Percentiles rank a stretch among this genome's conserved stretches.
Evolutionary conservation across 345 rosid genomes (phyloP).

Genomic region (Anastatica hierochuntica): DNA sequence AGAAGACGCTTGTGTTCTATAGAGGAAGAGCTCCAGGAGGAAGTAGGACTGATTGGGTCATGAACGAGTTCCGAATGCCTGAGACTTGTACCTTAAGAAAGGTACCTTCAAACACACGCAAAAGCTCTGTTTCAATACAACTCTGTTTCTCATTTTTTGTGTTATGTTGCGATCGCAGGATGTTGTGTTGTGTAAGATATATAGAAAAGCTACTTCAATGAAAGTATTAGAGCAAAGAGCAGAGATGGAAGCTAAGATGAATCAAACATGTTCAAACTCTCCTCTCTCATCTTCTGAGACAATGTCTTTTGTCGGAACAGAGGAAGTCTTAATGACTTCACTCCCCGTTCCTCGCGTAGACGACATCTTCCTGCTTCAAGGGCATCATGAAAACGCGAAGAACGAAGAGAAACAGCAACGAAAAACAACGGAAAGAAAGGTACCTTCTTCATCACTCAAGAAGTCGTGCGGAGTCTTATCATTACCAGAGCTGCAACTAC

Average conservation of each 20-base stretch:
- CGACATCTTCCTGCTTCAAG: slow-evolving; percentile 7
- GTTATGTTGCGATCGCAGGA: slow-evolving; percentile 36
- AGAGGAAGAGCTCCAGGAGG: slow-evolving; percentile 85
- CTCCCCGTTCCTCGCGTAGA: slow-evolving; percentile 12
- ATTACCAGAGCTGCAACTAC: slow-evolving; percentile 61
- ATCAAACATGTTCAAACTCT: slow-evolving; percentile 32
- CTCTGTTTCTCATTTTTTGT: slow-evolving; percentile 3
- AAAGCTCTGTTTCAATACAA: background rate
- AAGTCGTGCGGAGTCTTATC: slow-evolving; percentile 39
- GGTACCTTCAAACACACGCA: slow-evolving; percentile 28
- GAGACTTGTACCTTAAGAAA: slow-evolving; percentile 51
- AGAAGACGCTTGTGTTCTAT: slow-evolving; percentile 90
- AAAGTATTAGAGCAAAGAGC: slow-evolving; percentile 87
- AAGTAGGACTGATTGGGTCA: slow-evolving; percentile 91
- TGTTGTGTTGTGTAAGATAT: slow-evolving; percentile 85
- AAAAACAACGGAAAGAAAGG: slow-evolving; percentile 2
- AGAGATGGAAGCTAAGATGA: slow-evolving; percentile 41
- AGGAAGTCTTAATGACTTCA: slow-evolving; percentile 28
- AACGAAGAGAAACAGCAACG: slow-evolving; percentile 2
- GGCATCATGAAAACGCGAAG: background rate
- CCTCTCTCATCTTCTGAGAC: slow-evolving; percentile 38
- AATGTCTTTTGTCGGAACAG: slow-evolving; percentile 27
- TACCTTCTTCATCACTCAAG: slow-evolving; percentile 31
- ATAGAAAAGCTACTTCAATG: slow-evolving; percentile 79
- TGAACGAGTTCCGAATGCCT: slow-evolving; percentile 94